Conservation (phyloP, 2,329 filamentous ascomycete genomes). For the Colletotrichum sp. region DNA sequence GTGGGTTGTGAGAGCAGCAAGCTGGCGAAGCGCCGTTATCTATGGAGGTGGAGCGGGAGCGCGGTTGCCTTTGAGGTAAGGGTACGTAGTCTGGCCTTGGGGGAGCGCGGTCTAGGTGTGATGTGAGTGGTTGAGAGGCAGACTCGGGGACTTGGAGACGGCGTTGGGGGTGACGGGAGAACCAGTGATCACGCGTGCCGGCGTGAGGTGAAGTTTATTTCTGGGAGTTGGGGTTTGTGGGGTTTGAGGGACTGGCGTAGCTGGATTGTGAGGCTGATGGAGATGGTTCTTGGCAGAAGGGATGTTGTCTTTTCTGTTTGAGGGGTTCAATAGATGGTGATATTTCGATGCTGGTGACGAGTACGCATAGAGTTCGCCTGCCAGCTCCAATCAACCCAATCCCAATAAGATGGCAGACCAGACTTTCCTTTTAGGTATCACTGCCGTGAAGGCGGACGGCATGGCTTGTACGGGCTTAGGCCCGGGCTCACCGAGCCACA, state of each 20-base stretch:
- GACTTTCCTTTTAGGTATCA: background rate
- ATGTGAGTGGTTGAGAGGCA: background rate
- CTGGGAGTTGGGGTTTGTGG: background rate
- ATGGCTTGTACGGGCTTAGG: background rate
- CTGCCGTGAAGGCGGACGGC: background rate
- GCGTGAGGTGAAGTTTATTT: background rate
- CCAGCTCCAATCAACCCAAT: background rate
- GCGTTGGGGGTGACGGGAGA: background rate
- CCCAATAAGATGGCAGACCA: background rate
- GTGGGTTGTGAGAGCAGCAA: too few relatives aligned
- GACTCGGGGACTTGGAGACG: background rate
- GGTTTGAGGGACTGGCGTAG: background rate
- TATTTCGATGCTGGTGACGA: background rate
- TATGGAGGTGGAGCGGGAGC: background rate
- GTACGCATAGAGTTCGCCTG: background rate
- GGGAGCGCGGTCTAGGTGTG: background rate
- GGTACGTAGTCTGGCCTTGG: background rate
- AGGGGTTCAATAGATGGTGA: background rate
- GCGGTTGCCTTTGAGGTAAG: background rate
- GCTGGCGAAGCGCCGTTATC: background rate
- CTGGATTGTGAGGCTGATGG: background rate
- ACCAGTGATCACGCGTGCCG: background rate
- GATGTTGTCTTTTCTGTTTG: background rate
- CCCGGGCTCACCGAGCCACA: background rate
- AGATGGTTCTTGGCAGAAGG: background rate